These are phyloP conservation scores for Cucumis hystrix DNA, from an alignment of 306 rosid genomes.

Conservation along the genomic window DNA sequence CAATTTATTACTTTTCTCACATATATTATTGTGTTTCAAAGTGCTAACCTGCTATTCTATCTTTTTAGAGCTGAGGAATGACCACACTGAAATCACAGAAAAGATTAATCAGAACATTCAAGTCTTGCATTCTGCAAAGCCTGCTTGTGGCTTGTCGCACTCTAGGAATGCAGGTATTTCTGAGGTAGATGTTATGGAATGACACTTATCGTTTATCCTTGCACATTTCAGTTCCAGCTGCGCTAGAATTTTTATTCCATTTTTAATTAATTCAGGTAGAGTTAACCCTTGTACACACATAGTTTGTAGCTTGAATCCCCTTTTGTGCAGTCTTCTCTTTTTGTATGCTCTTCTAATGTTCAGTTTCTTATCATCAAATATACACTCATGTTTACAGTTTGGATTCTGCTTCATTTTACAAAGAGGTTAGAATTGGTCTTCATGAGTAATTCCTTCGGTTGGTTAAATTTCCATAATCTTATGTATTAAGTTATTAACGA, in stretches of 20 bases:
- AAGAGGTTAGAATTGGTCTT: background rate
- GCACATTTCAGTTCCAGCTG: background rate
- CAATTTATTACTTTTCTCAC: background rate
- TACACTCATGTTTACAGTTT: background rate
- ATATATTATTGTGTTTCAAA: background rate
- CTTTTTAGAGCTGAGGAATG: constrained; percentile 57
- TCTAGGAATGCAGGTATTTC: constrained; percentile 33
- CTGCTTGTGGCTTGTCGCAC: constrained; percentile 24
- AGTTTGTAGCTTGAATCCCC: background rate
- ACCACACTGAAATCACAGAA: constrained; percentile 55
- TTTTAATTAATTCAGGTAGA: background rate
- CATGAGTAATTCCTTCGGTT: background rate
- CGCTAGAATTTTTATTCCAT: background rate
- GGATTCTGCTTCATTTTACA: background rate
- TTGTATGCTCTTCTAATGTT: no score
- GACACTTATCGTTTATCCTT: background rate
- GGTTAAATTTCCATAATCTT: background rate
- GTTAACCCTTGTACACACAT: background rate
- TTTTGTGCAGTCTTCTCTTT: background rate
- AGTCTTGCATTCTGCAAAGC: constrained; percentile 57
- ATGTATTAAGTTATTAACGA: background rate
- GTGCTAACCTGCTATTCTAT: background rate
- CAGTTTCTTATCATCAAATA: no score
- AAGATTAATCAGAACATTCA: constrained; percentile 58
- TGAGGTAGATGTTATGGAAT: background rate